Percentiles rank a stretch among this genome's conserved stretches.
Evolutionary conservation across 2,329 filamentous ascomycete genomes (phyloP).

Genomic region (Epichloe brachyelytri): DNA sequence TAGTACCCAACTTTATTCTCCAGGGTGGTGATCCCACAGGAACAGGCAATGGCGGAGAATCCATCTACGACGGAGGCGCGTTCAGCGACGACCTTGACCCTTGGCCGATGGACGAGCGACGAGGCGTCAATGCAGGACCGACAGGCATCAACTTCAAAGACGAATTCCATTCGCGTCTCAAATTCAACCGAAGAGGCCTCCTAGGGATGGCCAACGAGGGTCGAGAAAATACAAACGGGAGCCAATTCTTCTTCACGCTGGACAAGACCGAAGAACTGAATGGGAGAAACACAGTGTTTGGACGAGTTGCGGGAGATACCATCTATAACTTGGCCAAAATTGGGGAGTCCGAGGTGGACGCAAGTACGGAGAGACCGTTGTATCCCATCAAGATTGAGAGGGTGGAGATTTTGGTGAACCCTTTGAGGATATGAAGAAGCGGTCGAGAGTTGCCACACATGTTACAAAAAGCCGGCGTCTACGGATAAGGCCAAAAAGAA

Average conservation of each 20-base stretch:
- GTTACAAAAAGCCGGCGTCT: slow-evolving; percentile 23
- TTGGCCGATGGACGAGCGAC: slow-evolving; percentile 53
- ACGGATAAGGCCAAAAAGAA: slow-evolving; percentile 43
- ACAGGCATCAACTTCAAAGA: slow-evolving; percentile 56
- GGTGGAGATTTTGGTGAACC: slow-evolving; percentile 67
- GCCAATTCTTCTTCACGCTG: slow-evolving; percentile 94
- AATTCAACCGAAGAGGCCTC: slow-evolving; percentile 82
- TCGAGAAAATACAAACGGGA: slow-evolving; percentile 66
- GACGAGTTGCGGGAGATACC: slow-evolving; percentile 80
- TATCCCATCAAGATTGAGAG: slow-evolving; percentile 71
- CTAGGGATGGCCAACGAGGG: slow-evolving; percentile 95
- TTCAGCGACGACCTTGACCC: slow-evolving; percentile 61
- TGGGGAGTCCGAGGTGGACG: slow-evolving; percentile 71
- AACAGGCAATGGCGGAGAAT: slow-evolving; percentile 82
- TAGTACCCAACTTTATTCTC: slow-evolving; percentile 83
- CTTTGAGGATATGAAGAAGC: slow-evolving; percentile 68
- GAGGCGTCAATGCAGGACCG: slow-evolving; percentile 46
- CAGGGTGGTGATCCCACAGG: slow-evolving; percentile 93
- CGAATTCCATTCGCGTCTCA: slow-evolving; percentile 83
- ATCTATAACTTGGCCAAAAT: slow-evolving; percentile 95
- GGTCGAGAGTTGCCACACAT: slow-evolving; percentile 42
- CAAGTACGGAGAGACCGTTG: slow-evolving; percentile 67
- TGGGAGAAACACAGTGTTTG: slow-evolving; percentile 87
- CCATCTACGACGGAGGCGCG: slow-evolving; percentile 77
- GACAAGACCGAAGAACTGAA: slow-evolving; percentile 75